Evolutionary conservation across 495 filamentous ascomycete genomes (phyloP), one percentile per base, ranked within the genome.

Genomic region (Aspergillus affinis): DNA sequence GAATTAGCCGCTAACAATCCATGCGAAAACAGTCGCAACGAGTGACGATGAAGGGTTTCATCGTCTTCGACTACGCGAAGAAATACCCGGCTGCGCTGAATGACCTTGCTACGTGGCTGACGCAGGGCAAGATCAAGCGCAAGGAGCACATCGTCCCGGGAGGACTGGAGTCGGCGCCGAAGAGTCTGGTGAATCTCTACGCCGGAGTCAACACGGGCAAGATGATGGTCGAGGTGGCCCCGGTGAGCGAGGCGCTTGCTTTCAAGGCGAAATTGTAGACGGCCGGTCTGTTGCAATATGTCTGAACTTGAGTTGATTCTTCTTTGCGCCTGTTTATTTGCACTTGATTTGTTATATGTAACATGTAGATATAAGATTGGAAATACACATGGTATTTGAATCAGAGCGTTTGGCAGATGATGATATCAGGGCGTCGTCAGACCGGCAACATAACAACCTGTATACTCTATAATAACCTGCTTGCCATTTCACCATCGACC

Each of bases 31-130:
- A 80, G 77, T 75, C 76, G 15, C 77, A 79, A 76, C 76, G 77
- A 6, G 72, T 82, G 51, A 79, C 72, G 0, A 78, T 85, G 75
- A 77, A 83, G 69, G 82, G 82, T 1, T 84, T 84, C 63, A 82
- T 85, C 55, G 79, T 84, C 36, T 78, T 81, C 51, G 82, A 85
- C 62, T 84, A 77, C 57, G 70, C 66, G 3, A 69, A 77, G 55
- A 66, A 81, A 63, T 83, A 75, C 62, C 58, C 72, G 1, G 58
- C 65, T 30, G 82, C 82, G 6, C 62, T 73, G 62, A 68, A 77
- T 62, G 73, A 83, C 51, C 68, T 85, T 57, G 72, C 68, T 9
- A 65, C 75, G 32, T 83, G 80, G 82, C 57, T 85, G 55, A 58
- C 70, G 8, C 74, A 84, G 66, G 82, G 82, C n/a, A 83, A 81